Percentiles rank a stretch among this genome's conserved stretches.
These are phyloP conservation scores for Crithidia bombi DNA, from an alignment of 208 protist genomes.

Conservation along the genomic window DNA sequence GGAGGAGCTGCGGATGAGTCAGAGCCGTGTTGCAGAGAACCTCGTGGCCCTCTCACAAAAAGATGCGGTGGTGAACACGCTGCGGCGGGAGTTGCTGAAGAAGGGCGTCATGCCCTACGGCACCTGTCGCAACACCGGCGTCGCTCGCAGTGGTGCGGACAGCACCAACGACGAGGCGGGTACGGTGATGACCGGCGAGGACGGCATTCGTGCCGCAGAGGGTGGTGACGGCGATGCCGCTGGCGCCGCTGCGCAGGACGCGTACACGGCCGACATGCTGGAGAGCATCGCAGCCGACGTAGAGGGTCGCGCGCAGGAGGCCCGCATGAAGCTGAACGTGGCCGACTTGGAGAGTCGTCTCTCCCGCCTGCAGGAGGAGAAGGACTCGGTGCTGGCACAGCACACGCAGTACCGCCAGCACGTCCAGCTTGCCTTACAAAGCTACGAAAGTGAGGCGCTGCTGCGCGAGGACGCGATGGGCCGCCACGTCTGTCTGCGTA, in stretches of 20 bases:
- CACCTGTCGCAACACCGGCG: not conserved
- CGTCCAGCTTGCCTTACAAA: constrained; percentile 66
- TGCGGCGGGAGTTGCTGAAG: constrained; percentile 73
- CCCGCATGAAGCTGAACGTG: constrained; percentile 70
- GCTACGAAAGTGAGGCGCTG: constrained; percentile 35
- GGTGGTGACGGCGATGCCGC: not conserved
- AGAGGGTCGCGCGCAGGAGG: constrained; percentile 69
- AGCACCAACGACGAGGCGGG: not conserved
- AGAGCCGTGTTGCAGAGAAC: constrained; percentile 74
- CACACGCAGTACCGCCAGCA: constrained; percentile 80
- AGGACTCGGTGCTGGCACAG: constrained; percentile 66
- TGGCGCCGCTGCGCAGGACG: constrained; percentile 1
- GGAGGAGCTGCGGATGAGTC: constrained; percentile 66
- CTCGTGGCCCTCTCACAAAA: constrained; percentile 81
- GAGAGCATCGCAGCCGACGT: constrained; percentile 72
- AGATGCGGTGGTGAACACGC: constrained; percentile 70
- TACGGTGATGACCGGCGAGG: too few species aligned
- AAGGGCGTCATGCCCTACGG: constrained; percentile 31
- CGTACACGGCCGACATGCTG: constrained; percentile 66
- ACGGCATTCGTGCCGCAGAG: constrained; percentile 9
- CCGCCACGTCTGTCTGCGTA: constrained; percentile 58
- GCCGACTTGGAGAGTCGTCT: constrained; percentile 67
- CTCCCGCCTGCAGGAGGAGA: constrained; percentile 54
- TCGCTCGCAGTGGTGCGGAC: constrained; percentile 8
- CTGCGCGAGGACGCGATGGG: constrained; percentile 54